phyloP scores from a whole-genome alignment of 1,139 yeast genomes.

The Saccharomyces hybrid region DNA sequence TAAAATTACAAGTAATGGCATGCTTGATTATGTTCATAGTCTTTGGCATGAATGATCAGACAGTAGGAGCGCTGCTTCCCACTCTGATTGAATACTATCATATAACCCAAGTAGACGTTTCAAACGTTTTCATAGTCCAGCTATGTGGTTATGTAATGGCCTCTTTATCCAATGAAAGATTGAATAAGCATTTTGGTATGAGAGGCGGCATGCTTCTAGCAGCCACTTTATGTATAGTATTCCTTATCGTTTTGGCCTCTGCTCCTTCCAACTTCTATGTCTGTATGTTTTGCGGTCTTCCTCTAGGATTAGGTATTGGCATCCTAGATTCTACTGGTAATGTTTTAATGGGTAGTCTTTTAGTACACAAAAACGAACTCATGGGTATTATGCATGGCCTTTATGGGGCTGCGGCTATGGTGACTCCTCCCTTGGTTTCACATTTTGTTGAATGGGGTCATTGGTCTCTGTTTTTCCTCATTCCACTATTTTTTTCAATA shows the following conservation, averaged over 20 bases:
- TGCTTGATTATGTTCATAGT: conserved; percentile 26
- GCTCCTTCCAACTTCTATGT: conserved; percentile 27
- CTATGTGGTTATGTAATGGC: conserved; percentile 27
- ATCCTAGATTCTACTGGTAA: conserved; percentile 53
- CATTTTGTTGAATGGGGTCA: conserved; percentile 33
- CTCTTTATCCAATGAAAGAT: conserved; percentile 24
- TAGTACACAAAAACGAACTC: conserved; percentile 49
- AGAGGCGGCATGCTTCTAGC: conserved; percentile 27
- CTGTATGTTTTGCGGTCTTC: conserved; percentile 35
- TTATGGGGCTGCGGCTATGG: conserved; percentile 62
- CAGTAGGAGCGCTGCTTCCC: conserved; percentile 30
- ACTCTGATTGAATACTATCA: conserved; percentile 23
- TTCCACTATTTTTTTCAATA: conserved; percentile 22
- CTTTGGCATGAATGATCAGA: conserved; percentile 31
- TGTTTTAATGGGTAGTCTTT: conserved; percentile 50
- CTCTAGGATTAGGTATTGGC: conserved; percentile 56
- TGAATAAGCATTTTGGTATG: conserved; percentile 25
- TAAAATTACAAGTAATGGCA: conserved; percentile 24
- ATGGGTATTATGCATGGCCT: conserved; percentile 62
- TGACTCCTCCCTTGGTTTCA: conserved; percentile 55
- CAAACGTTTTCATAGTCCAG: conserved; percentile 27
- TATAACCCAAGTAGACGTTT: conserved; percentile 21
- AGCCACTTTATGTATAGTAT: conserved; percentile 15
- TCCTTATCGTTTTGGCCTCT: conserved; percentile 15
- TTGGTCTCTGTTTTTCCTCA: conserved; percentile 28